These are phyloP conservation scores for Sapria himalayana DNA, from an alignment of 345 rosid genomes.

Conservation along the genomic window DNA sequence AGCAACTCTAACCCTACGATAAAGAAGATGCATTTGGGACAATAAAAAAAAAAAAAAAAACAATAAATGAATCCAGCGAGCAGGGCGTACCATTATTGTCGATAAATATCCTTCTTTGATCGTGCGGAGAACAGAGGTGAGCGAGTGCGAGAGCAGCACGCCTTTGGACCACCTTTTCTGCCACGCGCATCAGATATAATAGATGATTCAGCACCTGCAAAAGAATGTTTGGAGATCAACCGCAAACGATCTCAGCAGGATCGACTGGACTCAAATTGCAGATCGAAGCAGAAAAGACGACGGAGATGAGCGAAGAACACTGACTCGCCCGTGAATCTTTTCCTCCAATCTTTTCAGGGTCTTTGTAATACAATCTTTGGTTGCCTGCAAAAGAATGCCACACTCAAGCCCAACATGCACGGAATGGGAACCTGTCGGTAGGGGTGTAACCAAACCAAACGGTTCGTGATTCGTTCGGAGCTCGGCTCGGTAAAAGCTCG, in stretches of 20 bases:
- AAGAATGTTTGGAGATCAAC: conserved; percentile 8
- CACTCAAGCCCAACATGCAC: too few species aligned
- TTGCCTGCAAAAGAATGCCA: conserved; percentile 87
- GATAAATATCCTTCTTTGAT: conserved; percentile 66
- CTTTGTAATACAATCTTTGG: conserved; percentile 94
- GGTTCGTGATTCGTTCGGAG: too few species aligned
- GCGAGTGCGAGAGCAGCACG: conserved; percentile 88
- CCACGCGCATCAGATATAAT: conserved; percentile 62
- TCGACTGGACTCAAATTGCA: not conserved
- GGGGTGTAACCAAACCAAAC: too few species aligned
- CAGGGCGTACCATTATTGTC: conserved; percentile 50
- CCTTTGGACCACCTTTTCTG: conserved; percentile 70
- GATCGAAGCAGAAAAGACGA: conserved; percentile 1
- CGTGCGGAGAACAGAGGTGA: conserved; percentile 80
- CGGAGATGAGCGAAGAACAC: conserved; percentile 11
- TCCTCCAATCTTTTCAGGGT: conserved; percentile 93
- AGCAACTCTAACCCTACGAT: conserved; percentile 68
- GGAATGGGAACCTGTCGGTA: too few species aligned
- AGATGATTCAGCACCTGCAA: conserved; percentile 74
- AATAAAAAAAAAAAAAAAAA: conserved; percentile 2
- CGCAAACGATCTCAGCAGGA: conserved; percentile 1
- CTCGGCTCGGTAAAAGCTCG: too few species aligned
- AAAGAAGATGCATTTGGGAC: too few species aligned
- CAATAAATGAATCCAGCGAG: conserved; percentile 2
- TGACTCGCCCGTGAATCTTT: conserved; percentile 85